Evolutionary conservation across 345 rosid genomes (phyloP), one percentile per base, ranked within the genome.

Genomic region (Orychophragmus violaceus): DNA sequence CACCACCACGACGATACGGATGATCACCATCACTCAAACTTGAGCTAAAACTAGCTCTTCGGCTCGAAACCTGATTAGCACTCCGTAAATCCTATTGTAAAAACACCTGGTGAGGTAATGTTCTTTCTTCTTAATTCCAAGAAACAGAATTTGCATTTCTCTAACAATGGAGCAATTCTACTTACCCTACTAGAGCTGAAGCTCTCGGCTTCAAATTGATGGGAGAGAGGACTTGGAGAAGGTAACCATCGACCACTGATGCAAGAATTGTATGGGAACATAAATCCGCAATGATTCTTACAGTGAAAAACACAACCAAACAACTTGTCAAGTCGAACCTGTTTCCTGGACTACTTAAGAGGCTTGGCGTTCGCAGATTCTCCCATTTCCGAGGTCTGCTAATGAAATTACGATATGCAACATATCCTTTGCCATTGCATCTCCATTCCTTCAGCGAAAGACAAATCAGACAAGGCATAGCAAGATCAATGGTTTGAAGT

Each of bases 161-260:
- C 28, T 4, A 23, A 17, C 11, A 52, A 17, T n/a, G 42, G 13
- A 64, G 19, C 29, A 22, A 12, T 14, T 19, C 58, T 3, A 72
- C 85, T 53, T 81, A 94, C 96, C 83, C 75, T 80, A 83, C 95
- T 82, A 44, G 99, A 93, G 68, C 58, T 70, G 69, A 82, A 82
- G 82, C 97, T 94, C n/a, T 90, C 99, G 17, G 72, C 87, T 77
- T 94, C 96, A 45, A 62, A 80, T 39, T 83, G 72, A 42, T 71
- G 88, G 17, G 97, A 79, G 76, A 78, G 81, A 59, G 90, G 84
- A 78, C 77, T 73, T 52, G 88, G 58, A 76, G 87, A 78, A 65
- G 84, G 87, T 51, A 82, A 53, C 99, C 95, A 88, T 65, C 90
- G 92, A 69, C 89, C 95, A 82, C 99, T 93, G 91, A 85, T 81